Evolutionary conservation across 2,329 filamentous ascomycete genomes (phyloP), one percentile per base, ranked within the genome.

Genomic region (Scedosporium dehoogii): DNA sequence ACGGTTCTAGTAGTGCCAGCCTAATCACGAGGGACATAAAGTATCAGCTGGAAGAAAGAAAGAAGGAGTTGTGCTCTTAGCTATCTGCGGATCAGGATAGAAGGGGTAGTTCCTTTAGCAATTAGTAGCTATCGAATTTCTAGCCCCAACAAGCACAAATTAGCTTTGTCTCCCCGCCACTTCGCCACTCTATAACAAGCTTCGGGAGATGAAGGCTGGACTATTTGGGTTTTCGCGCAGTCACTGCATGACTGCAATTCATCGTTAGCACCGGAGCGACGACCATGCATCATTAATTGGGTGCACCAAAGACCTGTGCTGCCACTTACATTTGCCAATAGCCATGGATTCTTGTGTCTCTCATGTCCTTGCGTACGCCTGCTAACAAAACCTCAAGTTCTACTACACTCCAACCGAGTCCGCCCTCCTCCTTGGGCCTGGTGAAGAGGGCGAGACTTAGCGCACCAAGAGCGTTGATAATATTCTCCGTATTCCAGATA

Each of bases 401-500:
- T 9, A 68, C 66, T 42, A 65, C 65, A 0, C 66, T 66, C 73
- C 72, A 74, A 6, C 69, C 69, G 29, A 72, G 65, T 14, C 60
- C 60, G 16, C 60, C 51, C 23, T 61, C 48, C 10, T 23, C 29
- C 51, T 57, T 61, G 3, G 66, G 66, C 41, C 72, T 69, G 4
- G 72, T 73, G 63, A 73, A 71, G 21, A 74, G 63, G 4, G 70
- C 69, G 64, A 75, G 68, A 16, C 66, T 69, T 62, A 73, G 66
- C 10, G 66, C 72, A 53, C 73, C 69, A n/a, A 72, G 57, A n/a
- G 66, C 68, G 12, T 62, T 62, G 42, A 65, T 29, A 21, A 69
- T 48, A 44, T 65, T 64, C 18, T 65, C 62, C 9, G 38, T 29
- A 41, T 61, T 63, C 70, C 73, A 74, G 7, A 65, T 64, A 6